Conservation (phyloP, 805 yeast species). For the Suhomyces sp. region DNA sequence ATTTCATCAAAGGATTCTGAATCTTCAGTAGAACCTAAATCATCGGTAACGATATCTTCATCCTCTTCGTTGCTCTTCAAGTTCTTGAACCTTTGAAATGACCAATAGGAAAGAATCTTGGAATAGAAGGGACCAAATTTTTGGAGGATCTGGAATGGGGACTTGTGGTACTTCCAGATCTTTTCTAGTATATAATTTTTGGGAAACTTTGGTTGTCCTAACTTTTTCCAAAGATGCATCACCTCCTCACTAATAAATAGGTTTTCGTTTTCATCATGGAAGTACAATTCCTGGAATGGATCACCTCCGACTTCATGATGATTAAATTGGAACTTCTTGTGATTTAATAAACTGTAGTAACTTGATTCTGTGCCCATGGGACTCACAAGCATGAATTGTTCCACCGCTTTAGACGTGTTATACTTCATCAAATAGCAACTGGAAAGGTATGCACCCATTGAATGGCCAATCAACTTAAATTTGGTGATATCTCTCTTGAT, state of each 20-base stretch:
- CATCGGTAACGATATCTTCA: neutral
- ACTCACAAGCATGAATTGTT: conserved; percentile 31
- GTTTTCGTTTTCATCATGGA: conserved; percentile 13
- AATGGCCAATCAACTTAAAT: conserved; percentile 38
- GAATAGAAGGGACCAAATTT: conserved; percentile 39
- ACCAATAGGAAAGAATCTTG: conserved; percentile 42
- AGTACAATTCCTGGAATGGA: conserved; percentile 33
- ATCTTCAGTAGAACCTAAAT: neutral
- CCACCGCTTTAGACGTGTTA: conserved; percentile 22
- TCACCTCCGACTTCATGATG: conserved; percentile 35
- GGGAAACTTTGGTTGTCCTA: conserved; percentile 42
- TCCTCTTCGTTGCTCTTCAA: conserved; percentile 20
- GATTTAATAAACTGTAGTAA: conserved; percentile 31
- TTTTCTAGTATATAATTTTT: conserved; percentile 26
- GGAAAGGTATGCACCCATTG: conserved; percentile 44
- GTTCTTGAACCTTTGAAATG: conserved; percentile 37
- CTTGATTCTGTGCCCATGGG: conserved; percentile 47
- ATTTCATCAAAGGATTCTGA: too few relatives aligned
- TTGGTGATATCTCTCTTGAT: conserved; percentile 16
- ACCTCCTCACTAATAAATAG: conserved; percentile 18
- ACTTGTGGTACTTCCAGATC: conserved; percentile 38
- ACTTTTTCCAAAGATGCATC: conserved; percentile 25
- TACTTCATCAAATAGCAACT: conserved; percentile 43
- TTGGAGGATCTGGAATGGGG: conserved; percentile 42
- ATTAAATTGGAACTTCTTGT: conserved; percentile 30